Evolutionary conservation across 1,139 yeast genomes (phyloP), one percentile per base, ranked within the genome.

Genomic region (Diutina sp.): DNA sequence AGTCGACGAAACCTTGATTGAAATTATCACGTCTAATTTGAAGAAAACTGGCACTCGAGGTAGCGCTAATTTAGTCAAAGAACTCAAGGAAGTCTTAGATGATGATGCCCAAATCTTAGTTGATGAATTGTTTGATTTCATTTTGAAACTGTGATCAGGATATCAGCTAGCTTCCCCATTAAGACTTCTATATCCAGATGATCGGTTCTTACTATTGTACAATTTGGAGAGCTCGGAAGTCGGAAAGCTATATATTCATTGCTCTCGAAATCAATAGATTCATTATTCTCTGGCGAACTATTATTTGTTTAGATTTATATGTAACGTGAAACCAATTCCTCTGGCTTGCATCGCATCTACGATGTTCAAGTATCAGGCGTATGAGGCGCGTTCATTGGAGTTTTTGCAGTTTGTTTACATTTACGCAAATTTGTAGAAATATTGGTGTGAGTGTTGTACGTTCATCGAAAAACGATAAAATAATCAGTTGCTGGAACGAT

Each of bases 21-120:
- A 50, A 5, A 50, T 50, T n/a, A 50, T 50, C 16, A 32, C n/a
- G 5, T 29, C 32, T 6, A 50, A 30, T 16, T 32, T 50, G 11
- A 30, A 32, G 14, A 32, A n/a, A 4, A 21, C 32, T 16, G 53
- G 53, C 16, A 14, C 32, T n/a, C 4, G 9, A 7, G 29, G 53
- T 12, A 44, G 45, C 4, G 45, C 5, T 6, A 32, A 8, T 12
- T 18, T 50, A 8, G 44, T 50, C 7, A 28, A 16, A 9, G 53
- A 50, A 5, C 44, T 50, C 21, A 32, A 32, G 32, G 53, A 50
- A 18, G 53, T 50, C 8, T 32, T 50, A 21, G 53, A 50, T 32
- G 53, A 50, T 9, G 53, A 50, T 21, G 53, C 53, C 28, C 53
- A 50, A 50, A 50, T 16, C 4, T 50, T 50, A 28, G 53, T 50